Evolutionary conservation across 805 yeast genomes (phyloP), one percentile per base, ranked within the genome.

Genomic region (Saccharomycopsis malanga): DNA sequence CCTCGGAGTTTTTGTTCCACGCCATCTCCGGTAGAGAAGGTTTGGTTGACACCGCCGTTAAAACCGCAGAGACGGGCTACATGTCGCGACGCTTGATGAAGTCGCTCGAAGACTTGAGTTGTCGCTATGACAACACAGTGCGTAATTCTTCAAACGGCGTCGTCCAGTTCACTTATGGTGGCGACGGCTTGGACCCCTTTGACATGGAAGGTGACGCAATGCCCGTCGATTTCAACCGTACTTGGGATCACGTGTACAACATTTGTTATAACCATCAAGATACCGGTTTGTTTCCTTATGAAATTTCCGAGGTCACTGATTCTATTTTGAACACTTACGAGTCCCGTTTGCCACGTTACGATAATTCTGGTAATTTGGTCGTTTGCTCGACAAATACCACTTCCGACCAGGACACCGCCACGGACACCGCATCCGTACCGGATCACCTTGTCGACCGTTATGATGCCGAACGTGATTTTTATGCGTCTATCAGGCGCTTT

Each of bases 1-100:
- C 99, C 2, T 96, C 98, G 10, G 99, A 93, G 64, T 93, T 91
- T 63, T 71, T 91, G 55, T 93, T 94, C 76, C 99, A 93, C 65
- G 98, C 99, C 53, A 93, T 93, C 70, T 89, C 98, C 2, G 99
- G 99, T 62, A 86, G 99, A 73, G 99, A 93, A 74, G 99, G 99
- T 68, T 73, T 93, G 64, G 98, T 93, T 50, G 99, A 93, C 73
- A 93, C 99, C 20, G 99, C 99, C 18, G 99, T 93, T 48, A 93
- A 93, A 66, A 93, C 99, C 29, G 99, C 99, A 2, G 99, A 93
- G 64, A 91, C 98, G 3, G 98, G 98, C 62, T 89, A 89, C 68
- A 91, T 91, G 94, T 91, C 98, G 21, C 85, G 98, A 67, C 81
- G 98, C 66, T 74, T 91, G 63, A 91, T 91, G 98, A 91, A 91